These are phyloP conservation scores for Pestalotiopsis sp. DNA, from an alignment of 2,329 filamentous ascomycete genomes.

Conservation along the genomic window DNA sequence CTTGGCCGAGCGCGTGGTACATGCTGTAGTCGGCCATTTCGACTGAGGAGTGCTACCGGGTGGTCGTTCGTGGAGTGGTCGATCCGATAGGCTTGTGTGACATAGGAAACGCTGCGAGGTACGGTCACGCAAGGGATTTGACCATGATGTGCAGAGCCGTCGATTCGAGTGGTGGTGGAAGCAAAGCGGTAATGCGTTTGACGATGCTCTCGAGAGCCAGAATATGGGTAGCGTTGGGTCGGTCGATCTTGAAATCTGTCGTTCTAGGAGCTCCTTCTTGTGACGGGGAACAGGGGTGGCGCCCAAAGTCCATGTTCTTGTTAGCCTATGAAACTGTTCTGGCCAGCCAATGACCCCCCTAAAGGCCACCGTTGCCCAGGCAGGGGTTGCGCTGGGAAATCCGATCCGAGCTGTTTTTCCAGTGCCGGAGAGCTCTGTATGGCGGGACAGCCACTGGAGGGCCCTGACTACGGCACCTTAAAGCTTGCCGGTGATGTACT, in stretches of 20 bases:
- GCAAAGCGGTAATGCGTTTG: background rate
- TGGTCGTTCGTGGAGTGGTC: background rate
- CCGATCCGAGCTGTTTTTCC: constrained; percentile 4
- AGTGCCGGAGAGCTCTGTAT: background rate
- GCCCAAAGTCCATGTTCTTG: background rate
- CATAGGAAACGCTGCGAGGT: constrained; percentile 5
- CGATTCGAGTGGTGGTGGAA: background rate
- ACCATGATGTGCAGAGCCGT: background rate
- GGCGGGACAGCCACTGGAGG: background rate
- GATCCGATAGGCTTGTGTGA: background rate
- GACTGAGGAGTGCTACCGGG: constrained; percentile 2
- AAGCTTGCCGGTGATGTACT: background rate
- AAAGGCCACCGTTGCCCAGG: background rate
- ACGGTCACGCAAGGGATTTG: background rate
- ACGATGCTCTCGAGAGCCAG: background rate
- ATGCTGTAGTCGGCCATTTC: constrained; percentile 58
- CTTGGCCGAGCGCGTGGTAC: constrained; percentile 60
- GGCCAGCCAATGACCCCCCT: background rate
- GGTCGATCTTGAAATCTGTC: background rate
- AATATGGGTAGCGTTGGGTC: background rate
- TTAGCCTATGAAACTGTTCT: background rate
- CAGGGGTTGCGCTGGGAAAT: background rate
- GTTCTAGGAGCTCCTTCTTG: background rate
- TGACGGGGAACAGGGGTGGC: background rate
- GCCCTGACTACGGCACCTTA: background rate